Percentiles rank a stretch among this genome's conserved stretches.
Conservation (phyloP, 2,329 filamentous ascomycete genomes). For the Diaporthe sp. region DNA sequence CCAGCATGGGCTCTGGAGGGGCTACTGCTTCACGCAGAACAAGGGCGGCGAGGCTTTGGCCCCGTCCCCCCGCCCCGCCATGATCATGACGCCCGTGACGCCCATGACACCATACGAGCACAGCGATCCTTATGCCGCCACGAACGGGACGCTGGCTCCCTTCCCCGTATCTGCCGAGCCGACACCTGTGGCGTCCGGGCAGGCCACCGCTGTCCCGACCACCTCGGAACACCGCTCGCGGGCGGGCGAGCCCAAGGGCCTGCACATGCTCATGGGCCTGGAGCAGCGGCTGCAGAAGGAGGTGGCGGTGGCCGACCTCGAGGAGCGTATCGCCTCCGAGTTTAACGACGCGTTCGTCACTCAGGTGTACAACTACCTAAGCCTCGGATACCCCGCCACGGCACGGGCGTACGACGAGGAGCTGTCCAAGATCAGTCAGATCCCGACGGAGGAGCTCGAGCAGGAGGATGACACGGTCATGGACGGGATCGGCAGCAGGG, state of each 20-base stretch:
- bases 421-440: constrained; percentile 81
- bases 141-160: constrained; percentile 47
- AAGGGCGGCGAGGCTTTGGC: constrained; percentile 50
- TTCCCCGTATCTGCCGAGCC: constrained; percentile 55
- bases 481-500: constrained; percentile 53
- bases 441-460: constrained; percentile 75
- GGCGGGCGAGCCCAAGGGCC: constrained; percentile 50
- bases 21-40: constrained; percentile 67
- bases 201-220: neutral
- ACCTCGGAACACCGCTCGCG: constrained; percentile 33
- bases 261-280: constrained; percentile 62
- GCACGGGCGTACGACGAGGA: constrained; percentile 87
- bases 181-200: constrained; percentile 22
- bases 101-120: constrained; percentile 48
- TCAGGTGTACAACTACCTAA: constrained; percentile 97
- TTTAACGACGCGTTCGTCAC: constrained; percentile 89
- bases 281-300: constrained; percentile 62
- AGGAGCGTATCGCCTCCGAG: constrained; percentile 69
- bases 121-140: constrained; percentile 54
- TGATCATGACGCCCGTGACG: constrained; percentile 62
- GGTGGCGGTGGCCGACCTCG: constrained; percentile 59
- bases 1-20: constrained; percentile 79
- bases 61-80: constrained; percentile 56
- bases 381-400: constrained; percentile 88
- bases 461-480: constrained; percentile 72